Evolutionary conservation across 176 grass and related monocot species (phyloP).

Genomic region (Phoenix dactylifera): DNA sequence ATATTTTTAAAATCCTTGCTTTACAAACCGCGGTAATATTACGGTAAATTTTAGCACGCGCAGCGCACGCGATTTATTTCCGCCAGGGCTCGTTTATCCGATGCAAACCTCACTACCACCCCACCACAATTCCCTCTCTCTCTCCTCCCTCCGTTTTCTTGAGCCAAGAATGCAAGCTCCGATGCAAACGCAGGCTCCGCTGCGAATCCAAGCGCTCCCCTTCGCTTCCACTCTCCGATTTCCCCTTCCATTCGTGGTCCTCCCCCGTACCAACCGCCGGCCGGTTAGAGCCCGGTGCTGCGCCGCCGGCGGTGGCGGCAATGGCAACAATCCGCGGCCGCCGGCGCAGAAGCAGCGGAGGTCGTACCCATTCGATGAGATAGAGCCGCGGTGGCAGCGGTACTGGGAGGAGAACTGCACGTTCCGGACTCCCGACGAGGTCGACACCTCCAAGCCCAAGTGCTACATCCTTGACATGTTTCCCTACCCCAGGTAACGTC

Average conservation of each 20-base stretch:
- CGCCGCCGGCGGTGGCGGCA: constrained; percentile 1
- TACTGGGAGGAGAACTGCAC: constrained; percentile 80
- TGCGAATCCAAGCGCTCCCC: constrained; percentile 14
- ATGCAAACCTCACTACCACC: too few relatives aligned
- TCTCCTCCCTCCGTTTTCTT: neutral
- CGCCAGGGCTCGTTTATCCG: too few relatives aligned
- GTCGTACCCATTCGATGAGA: constrained; percentile 76
- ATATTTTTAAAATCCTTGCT: too few relatives aligned
- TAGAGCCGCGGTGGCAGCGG: constrained; percentile 82
- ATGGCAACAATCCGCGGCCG: constrained; percentile 16
- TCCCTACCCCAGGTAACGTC: constrained; percentile 67
- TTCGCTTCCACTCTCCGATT: neutral
- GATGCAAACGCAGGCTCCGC: constrained; percentile 25
- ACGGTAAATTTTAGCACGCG: too few relatives aligned
- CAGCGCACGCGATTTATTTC: too few relatives aligned
- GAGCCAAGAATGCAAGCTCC: constrained; percentile 16
- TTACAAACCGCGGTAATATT: too few relatives aligned
- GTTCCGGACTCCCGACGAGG: constrained; percentile 65
- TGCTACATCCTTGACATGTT: constrained; percentile 98
- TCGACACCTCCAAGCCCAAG: constrained; percentile 77
- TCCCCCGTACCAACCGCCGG: constrained; percentile 7
- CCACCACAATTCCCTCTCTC: constrained; percentile 1
- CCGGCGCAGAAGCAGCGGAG: constrained; percentile 14
- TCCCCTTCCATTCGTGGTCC: neutral
- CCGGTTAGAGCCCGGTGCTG: constrained; percentile 18